Base-by-base conservation (phyloP, 2,329 filamentous ascomycete species). In the Botrytis fabae region DNA sequence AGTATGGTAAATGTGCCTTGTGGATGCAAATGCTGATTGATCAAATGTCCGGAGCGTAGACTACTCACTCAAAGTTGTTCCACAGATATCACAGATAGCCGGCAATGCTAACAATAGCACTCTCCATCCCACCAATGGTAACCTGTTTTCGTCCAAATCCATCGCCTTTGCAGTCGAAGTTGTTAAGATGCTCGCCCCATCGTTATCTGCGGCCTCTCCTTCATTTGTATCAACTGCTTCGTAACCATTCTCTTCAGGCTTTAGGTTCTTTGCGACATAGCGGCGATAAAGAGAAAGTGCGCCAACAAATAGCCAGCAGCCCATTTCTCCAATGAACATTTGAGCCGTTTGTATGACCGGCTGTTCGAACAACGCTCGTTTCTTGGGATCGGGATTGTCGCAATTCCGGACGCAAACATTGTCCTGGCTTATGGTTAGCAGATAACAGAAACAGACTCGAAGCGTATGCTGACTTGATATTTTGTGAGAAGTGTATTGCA, bases 401-500 rank as follows among this genome's bases (percentile, higher is more conserved):
- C 96, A 99, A 85, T 98, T 90, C 77, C 92, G 89, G 59, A 98
- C 93, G 84, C 96, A 99, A 91, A 98, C 94, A 86, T 97, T 97
- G 82, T 99, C 96, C 93, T 94, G 60, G 32, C 64, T 20, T 48
- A 35, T 51, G 32, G 69, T 78, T 78, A 76, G 79, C 48, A 46
- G 25, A 25, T 60, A 38, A 59, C 32, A 38, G 18, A 38, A 12
- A 14, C 59, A 59, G 64, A 20, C 38, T 35, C 59, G 28, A 38
- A 38, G 46, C 65, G 66, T 69, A 75, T 62, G 81, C 85, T 75
- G 83, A 95, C 94, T 85, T 98, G 95, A 80, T 95, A 98, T 82
- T 99, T 99, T 78, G 95, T 98, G 80, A 99, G 87, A 75, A 99
- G 89, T 2, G 96, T 99, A 82, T 99, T 99, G 87, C 94, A 97